phyloP scores from a whole-genome alignment of 805 yeast species.

The Barnettozyma siamensis region DNA sequence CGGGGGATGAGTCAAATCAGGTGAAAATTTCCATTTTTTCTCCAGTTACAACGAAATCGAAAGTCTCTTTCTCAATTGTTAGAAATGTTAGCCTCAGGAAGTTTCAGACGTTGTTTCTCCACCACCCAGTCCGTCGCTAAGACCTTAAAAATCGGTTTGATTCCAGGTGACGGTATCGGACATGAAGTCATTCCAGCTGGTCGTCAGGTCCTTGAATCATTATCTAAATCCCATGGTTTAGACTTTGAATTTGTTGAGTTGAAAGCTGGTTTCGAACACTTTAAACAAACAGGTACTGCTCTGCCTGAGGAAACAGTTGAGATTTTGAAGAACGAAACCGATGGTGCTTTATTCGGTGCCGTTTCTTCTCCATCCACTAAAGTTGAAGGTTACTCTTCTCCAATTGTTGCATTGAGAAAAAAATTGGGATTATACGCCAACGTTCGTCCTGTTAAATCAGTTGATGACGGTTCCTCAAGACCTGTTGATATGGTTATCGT shows the following conservation, averaged over 20 bases:
- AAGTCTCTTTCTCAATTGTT: background rate
- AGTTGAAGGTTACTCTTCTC: slow-evolving; percentile 96
- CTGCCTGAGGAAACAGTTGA: slow-evolving; percentile 89
- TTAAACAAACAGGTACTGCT: slow-evolving; percentile 92
- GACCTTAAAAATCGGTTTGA: slow-evolving; percentile 59
- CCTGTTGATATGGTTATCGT: slow-evolving; percentile 97
- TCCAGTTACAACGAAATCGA: background rate
- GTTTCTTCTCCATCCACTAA: slow-evolving; percentile 92
- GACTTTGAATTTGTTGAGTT: slow-evolving; percentile 81
- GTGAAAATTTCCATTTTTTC: background rate
- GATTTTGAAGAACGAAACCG: slow-evolving; percentile 71
- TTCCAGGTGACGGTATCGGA: slow-evolving; percentile 99
- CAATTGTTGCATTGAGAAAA: slow-evolving; percentile 97
- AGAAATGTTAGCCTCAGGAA: slow-evolving; percentile 4
- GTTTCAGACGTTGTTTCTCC: slow-evolving; percentile 26
- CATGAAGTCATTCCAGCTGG: slow-evolving; percentile 98
- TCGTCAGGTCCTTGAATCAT: slow-evolving; percentile 72
- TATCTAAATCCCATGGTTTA: slow-evolving; percentile 71
- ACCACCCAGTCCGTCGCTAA: slow-evolving; percentile 32
- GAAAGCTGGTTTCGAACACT: slow-evolving; percentile 92
- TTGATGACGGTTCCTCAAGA: slow-evolving; percentile 66
- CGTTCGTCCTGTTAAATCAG: slow-evolving; percentile 96
- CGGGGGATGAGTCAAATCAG: background rate
- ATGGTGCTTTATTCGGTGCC: slow-evolving; percentile 97
- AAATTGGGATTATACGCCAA: slow-evolving; percentile 92